Evolutionary conservation across 78 protist species (phyloP).

Genomic region (Diacronema lutheri): DNA sequence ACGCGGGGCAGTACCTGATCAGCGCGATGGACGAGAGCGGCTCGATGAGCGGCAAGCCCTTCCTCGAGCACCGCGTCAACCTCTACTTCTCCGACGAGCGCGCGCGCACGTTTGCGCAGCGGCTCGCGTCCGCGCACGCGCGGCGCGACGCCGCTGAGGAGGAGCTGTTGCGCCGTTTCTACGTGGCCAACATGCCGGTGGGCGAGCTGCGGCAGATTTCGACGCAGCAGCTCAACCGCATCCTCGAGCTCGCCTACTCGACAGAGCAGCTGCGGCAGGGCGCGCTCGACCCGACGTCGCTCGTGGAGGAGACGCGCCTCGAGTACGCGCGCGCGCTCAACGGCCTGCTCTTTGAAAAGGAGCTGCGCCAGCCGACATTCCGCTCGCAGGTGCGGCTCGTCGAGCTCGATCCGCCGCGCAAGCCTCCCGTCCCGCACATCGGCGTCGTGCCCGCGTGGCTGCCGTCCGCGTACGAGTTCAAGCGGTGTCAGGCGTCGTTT

Average conservation of each 20-base stretch:
- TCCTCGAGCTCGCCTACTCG: constrained; percentile 5
- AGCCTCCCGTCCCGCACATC: not conserved
- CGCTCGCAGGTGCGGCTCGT: too few relatives aligned
- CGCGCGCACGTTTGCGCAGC: not conserved
- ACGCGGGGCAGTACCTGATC: too few relatives aligned
- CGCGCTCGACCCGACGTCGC: not conserved
- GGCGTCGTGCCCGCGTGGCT: not conserved
- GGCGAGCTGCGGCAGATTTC: not conserved
- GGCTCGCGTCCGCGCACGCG: not conserved
- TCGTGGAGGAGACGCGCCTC: not conserved
- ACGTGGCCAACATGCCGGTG: not conserved
- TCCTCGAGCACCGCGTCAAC: not conserved
- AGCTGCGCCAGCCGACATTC: not conserved
- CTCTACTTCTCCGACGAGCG: not conserved
- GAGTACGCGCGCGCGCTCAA: not conserved
- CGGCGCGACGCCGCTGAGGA: not conserved
- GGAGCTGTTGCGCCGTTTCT: not conserved
- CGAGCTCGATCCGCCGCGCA: not conserved
- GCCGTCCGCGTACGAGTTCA: not conserved
- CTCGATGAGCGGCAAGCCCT: too few relatives aligned
- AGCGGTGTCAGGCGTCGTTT: not conserved
- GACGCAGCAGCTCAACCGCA: not conserved
- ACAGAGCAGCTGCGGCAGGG: not conserved
- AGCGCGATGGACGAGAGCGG: too few relatives aligned
- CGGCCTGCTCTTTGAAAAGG: not conserved